Base-by-base conservation (phyloP, 768 basidiomycete genomes). In the Gelatoporia subvermispora region DNA sequence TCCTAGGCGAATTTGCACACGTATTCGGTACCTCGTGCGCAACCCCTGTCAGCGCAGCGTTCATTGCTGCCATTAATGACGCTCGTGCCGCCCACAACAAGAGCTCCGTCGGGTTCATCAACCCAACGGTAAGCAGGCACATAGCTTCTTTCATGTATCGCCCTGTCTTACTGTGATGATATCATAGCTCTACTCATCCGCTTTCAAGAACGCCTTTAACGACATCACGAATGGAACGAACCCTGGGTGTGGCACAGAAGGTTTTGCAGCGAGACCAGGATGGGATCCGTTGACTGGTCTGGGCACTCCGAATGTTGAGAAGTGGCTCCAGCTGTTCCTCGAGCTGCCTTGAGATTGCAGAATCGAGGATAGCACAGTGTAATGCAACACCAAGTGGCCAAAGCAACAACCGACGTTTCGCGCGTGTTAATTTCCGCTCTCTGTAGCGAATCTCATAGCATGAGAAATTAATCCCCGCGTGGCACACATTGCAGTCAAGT, bases 11-110 rank as follows among this genome's bases (percentile, higher is more conserved):
- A 40, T 65, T 65, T 8, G 44, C 37, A 9, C 56, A 61, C 3
- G 68, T 78, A 41, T 73, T 66, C 0, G 85, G 86, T 34, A 88
- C 86, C 0, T 84, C 82, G 8, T 78, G 79, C 1, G 60, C 84
- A 1, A 55, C 79, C 9, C 85, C 85, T 1, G 70, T 81, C 0
- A 81, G 88, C 45, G 75, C 85, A 4, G 75, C 72, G n/a, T 66
- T 87, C 37, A 66, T 85, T 10, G 72, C 84, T 4, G 73, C 86
- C 51, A 62, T 87, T 23, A 70, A 69, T 43, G 67, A 65, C 46
- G 59, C 57, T n/a, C 58, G 57, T 18, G 40, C 68, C 31, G 54
- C 63, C 4, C 42, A 49, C 8, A 60, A 63, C 2, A 60, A 59
- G 39, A 41, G 49, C 3, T 45, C 67, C 1, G 57, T 70, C 8